phyloP scores from a whole-genome alignment of 2,329 filamentous ascomycete species.

The Fusarium tanahbumbuense region DNA sequence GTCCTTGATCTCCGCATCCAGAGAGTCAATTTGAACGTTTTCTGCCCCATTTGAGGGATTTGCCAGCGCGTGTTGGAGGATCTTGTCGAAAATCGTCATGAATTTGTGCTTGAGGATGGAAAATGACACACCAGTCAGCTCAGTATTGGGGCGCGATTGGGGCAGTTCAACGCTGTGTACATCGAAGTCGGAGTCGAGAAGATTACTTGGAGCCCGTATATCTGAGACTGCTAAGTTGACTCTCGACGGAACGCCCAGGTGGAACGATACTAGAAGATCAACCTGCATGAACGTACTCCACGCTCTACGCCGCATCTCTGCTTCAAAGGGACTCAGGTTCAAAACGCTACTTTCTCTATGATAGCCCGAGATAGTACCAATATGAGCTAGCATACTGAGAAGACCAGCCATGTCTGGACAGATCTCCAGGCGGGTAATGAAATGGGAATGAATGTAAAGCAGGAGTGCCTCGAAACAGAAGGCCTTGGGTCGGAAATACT shows the following conservation, averaged over 20 bases:
- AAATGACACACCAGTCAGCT: not conserved
- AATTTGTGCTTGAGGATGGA: not conserved
- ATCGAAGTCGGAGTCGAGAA: not conserved
- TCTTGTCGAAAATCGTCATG: not conserved
- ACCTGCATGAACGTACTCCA: not conserved
- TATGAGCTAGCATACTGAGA: not conserved
- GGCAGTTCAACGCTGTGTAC: not conserved
- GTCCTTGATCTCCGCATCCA: not conserved
- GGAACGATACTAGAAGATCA: not conserved
- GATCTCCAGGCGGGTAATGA: not conserved
- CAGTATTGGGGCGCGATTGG: too few relatives aligned
- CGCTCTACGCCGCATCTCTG: not conserved
- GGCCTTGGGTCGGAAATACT: not conserved
- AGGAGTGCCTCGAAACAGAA: not conserved
- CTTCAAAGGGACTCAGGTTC: not conserved
- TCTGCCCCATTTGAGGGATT: too few relatives aligned
- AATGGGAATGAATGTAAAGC: not conserved
- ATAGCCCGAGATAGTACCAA: not conserved
- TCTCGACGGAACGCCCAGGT: not conserved
- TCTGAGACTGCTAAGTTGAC: not conserved
- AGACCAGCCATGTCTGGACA: not conserved
- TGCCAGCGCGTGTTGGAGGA: not conserved
- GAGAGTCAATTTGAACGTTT: not conserved
- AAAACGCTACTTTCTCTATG: not conserved
- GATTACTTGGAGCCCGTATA: not conserved